Conservation (phyloP, 176 grass and related monocot species). For the maize (Zea mays) region DNA sequence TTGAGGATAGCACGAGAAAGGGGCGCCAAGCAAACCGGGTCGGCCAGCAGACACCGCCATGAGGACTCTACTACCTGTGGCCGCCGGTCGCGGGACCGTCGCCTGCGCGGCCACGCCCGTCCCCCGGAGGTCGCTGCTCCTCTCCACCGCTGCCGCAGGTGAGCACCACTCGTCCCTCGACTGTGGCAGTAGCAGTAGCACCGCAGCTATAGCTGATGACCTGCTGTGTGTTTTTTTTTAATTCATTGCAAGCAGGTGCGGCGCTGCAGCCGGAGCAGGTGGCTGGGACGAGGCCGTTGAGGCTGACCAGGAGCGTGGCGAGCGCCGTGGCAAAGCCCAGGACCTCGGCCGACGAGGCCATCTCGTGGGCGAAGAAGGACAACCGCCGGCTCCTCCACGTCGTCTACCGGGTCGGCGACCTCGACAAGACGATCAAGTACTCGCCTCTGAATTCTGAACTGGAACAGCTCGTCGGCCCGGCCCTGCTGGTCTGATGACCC, state of each 20-base stretch:
- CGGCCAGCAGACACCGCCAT: background rate
- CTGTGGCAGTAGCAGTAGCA: background rate
- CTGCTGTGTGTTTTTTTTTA: background rate
- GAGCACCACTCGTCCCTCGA: background rate
- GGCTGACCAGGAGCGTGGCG: slow-evolving; percentile 17
- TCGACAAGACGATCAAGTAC: slow-evolving; percentile 84
- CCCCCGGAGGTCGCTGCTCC: slow-evolving; percentile 32
- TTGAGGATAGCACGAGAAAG: slow-evolving; percentile 40
- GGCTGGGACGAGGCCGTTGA: background rate
- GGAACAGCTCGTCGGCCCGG: no score
- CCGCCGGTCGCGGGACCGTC: slow-evolving; percentile 12
- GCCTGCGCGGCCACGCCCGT: slow-evolving; percentile 47
- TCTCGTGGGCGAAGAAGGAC: slow-evolving; percentile 79
- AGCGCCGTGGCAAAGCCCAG: slow-evolving; percentile 1
- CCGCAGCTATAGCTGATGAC: background rate
- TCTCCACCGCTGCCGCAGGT: slow-evolving; percentile 36
- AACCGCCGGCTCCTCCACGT: slow-evolving; percentile 77
- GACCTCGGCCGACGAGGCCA: slow-evolving; percentile 53
- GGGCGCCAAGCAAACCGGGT: slow-evolving; percentile 20
- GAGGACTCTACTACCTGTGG: slow-evolving; percentile 27
- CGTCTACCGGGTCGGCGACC: slow-evolving; percentile 84
- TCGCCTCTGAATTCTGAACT: no score
- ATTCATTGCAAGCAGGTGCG: slow-evolving; percentile 21
- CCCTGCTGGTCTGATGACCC: no score
- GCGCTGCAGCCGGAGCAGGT: slow-evolving; percentile 30